phyloP scores from a whole-genome alignment of 1,139 yeast genomes.

The Candida sojae region DNA sequence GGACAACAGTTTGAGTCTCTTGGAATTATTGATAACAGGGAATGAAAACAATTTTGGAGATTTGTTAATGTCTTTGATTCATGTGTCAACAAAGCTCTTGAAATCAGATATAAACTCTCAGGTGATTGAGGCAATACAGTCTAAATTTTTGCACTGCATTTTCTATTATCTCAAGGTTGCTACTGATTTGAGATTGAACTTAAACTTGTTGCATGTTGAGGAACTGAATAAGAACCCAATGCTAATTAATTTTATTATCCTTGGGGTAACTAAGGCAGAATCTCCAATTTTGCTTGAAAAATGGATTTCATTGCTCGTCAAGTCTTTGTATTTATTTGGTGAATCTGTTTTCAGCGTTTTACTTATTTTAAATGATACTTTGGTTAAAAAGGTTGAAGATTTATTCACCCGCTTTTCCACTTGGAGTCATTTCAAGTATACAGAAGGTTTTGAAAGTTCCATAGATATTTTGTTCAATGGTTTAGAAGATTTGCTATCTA shows the following conservation, averaged over 20 bases:
- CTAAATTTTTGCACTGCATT: conserved; percentile 32
- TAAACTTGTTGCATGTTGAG: conserved; percentile 33
- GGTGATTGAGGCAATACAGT: conserved; percentile 31
- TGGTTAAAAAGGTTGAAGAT: conserved; percentile 46
- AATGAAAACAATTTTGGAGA: conserved; percentile 52
- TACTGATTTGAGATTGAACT: conserved; percentile 28
- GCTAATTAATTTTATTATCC: conserved; percentile 35
- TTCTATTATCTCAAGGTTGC: conserved; percentile 33
- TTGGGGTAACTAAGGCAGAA: conserved; percentile 37
- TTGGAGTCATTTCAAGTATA: conserved; percentile 19
- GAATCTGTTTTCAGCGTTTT: conserved; percentile 55
- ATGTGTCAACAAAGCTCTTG: conserved; percentile 24
- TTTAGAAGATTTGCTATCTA: conserved; percentile 59
- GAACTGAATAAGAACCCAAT: conserved; percentile 35
- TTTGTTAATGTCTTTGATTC: conserved; percentile 32
- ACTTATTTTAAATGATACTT: conserved; percentile 48
- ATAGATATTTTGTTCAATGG: conserved; percentile 62
- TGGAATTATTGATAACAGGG: conserved; percentile 53
- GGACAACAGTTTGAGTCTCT: conserved; percentile 38
- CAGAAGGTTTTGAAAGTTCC: conserved; percentile 42
- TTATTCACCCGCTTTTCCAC: conserved; percentile 29
- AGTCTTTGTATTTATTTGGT: conserved; percentile 48
- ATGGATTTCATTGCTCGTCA: conserved; percentile 48
- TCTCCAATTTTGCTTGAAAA: conserved; percentile 45
- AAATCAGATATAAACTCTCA: conserved; percentile 17